Evolutionary conservation across 2,329 filamentous ascomycete species (phyloP).

Genomic region (Aspergillus udagawae): DNA sequence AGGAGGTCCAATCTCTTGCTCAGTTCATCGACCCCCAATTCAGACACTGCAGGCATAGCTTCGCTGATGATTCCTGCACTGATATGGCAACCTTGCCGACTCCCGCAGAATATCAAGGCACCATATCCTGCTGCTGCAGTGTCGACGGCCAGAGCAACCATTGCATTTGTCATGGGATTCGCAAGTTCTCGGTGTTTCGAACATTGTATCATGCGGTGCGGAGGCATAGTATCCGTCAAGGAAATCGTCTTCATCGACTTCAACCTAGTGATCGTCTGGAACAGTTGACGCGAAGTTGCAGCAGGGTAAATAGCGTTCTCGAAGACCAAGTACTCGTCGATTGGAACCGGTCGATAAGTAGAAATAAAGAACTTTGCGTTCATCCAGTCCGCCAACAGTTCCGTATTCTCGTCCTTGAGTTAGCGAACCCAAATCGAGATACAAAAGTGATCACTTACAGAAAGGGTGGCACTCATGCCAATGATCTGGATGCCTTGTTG

Average conservation of each 20-base stretch:
- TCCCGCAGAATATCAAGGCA: slow-evolving; percentile 69
- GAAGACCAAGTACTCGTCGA: slow-evolving; percentile 70
- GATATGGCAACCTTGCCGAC: slow-evolving; percentile 62
- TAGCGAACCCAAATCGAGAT: slow-evolving; percentile 2
- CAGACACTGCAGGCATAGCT: slow-evolving; percentile 54
- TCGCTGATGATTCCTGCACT: slow-evolving; percentile 66
- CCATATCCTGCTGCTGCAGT: slow-evolving; percentile 67
- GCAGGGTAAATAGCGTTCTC: slow-evolving; percentile 65
- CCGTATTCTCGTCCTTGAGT: slow-evolving; percentile 57
- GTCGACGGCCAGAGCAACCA: slow-evolving; percentile 65
- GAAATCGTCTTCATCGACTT: slow-evolving; percentile 26
- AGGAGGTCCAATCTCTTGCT: slow-evolving; percentile 62
- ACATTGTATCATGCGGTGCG: slow-evolving; percentile 47
- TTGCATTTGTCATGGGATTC: slow-evolving; percentile 64
- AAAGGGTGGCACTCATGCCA: slow-evolving; percentile 76
- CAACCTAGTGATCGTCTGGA: slow-evolving; percentile 55
- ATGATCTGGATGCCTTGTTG: slow-evolving; percentile 66
- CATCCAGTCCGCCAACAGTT: slow-evolving; percentile 66
- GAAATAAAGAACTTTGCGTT: slow-evolving; percentile 68
- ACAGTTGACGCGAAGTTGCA: slow-evolving; percentile 54
- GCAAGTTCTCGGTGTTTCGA: slow-evolving; percentile 60
- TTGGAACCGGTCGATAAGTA: slow-evolving; percentile 68
- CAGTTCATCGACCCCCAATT: slow-evolving; percentile 47
- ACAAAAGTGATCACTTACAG: slow-evolving; percentile 44
- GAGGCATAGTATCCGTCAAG: slow-evolving; percentile 30